Base-by-base conservation (phyloP, 2,329 filamentous ascomycete genomes). In the Diplodia sapinea region DNA sequence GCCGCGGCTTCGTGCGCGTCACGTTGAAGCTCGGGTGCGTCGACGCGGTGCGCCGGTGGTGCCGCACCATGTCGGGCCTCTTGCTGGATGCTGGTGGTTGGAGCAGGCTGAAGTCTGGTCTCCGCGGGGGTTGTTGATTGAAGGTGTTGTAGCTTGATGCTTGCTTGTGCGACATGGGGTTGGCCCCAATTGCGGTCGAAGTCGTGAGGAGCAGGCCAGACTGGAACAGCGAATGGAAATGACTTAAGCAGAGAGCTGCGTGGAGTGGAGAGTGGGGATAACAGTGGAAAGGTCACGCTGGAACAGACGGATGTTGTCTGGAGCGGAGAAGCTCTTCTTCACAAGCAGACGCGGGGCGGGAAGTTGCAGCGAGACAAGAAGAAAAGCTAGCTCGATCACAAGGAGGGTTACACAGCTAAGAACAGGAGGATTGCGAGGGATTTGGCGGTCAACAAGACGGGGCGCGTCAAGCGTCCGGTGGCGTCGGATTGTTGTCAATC, bases 21-120 rank as follows among this genome's bases (percentile, higher is more conserved):
- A 79, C 77, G 70, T 83, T 75, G 59, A 81, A 82, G 50, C 81
- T 76, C 2, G 82, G 81, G 70, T 82, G 82, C 3, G 81, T 83
- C 17, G 80, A 77, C 2, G 65, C 47, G 15, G 49, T 52, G n/a
- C 71, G 72, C 57, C 76, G 76, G 67, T 65, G 31, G 69, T 71
- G 66, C 4, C 64, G 64, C 17, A 47, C n/a, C 59, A 63, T 63
- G 29, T n/a, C 29, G 56, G 56, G 23, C 12, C 40, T 51, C 33
- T 23, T 36, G 23, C 40, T 49, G 26, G 52, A 23, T 7, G 36
- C 43, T 20, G 43, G 17, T 9, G 51, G 51, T 36, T 55, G 51
- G 23, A 66, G 63, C 6, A 57, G 38, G 36, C 40, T 66, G 52
- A 38, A 36, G 52, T 20, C n/a, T 11, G 63, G 52, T n/a, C 51